These are phyloP conservation scores for Anacardium occidentale DNA, from an alignment of 345 rosid genomes.

Conservation along the genomic window DNA sequence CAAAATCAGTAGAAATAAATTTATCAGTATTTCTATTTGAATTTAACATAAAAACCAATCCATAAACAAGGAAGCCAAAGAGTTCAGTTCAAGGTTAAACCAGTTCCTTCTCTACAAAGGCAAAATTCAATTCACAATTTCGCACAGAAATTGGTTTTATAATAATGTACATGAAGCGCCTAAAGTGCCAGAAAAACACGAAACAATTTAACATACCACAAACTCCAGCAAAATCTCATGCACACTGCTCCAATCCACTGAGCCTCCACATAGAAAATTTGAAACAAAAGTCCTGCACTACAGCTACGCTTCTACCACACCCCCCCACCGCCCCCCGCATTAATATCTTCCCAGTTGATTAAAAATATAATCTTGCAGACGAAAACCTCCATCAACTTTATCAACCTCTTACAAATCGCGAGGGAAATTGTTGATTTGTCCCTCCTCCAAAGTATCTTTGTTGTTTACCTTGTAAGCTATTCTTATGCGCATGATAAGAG, in stretches of 20 bases:
- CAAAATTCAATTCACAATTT: conserved; percentile 45
- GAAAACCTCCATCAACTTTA: conserved; percentile 16
- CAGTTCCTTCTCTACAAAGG: conserved; percentile 23
- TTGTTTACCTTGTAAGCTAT: conserved; percentile 76
- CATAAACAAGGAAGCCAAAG: neutral
- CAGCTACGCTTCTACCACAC: too few relatives aligned
- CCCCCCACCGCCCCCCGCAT: too few relatives aligned
- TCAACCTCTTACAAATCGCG: conserved; percentile 53
- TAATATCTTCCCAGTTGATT: conserved; percentile 15
- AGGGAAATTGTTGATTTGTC: conserved; percentile 89
- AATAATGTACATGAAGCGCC: conserved; percentile 57
- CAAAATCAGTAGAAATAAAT: neutral
- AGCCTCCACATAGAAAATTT: conserved; percentile 10
- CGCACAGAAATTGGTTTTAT: conserved; percentile 31
- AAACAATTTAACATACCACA: conserved; percentile 22
- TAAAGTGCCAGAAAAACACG: conserved; percentile 15
- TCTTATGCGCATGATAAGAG: conserved; percentile 88
- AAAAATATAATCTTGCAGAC: conserved; percentile 9
- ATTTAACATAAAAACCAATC: neutral
- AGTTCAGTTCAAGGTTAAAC: conserved; percentile 12
- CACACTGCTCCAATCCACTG: conserved; percentile 26
- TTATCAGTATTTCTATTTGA: neutral
- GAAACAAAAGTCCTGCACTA: too few relatives aligned
- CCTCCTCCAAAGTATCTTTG: conserved; percentile 87
- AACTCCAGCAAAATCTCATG: conserved; percentile 29